Evolutionary conservation across 495 filamentous ascomycete genomes (phyloP).

Genomic region (Letharia lupina): DNA sequence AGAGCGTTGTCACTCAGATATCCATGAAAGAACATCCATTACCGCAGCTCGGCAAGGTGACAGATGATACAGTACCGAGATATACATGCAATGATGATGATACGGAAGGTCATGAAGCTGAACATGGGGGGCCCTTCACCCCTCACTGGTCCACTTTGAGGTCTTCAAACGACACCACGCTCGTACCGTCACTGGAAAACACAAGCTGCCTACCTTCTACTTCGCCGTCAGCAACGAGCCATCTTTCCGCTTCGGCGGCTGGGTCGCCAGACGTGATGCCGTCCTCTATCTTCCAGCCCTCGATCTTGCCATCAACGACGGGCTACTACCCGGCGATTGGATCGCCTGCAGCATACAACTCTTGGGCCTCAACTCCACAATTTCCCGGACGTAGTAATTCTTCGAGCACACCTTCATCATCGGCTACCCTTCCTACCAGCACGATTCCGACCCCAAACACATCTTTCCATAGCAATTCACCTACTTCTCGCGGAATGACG

Average conservation of each 20-base stretch:
- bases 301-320: neutral
- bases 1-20: neutral
- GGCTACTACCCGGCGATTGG: neutral
- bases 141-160: neutral
- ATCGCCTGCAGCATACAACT: neutral
- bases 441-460: neutral
- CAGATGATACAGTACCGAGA: neutral
- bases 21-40: neutral
- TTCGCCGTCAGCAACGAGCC: neutral
- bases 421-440: neutral
- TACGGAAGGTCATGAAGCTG: neutral
- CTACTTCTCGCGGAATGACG: neutral
- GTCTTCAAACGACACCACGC: neutral
- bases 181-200: neutral
- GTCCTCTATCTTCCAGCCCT: neutral
- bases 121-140: neutral
- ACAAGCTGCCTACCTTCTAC: neutral
- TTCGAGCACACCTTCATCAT: neutral
- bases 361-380: constrained; percentile 1
- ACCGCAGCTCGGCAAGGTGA: neutral
- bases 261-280: neutral
- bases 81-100: neutral
- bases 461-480: neutral
- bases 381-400: neutral
- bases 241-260: neutral